Evolutionary conservation across 345 rosid species (phyloP), one percentile per base, ranked within the genome.

Genomic region (Anacardium occidentale): DNA sequence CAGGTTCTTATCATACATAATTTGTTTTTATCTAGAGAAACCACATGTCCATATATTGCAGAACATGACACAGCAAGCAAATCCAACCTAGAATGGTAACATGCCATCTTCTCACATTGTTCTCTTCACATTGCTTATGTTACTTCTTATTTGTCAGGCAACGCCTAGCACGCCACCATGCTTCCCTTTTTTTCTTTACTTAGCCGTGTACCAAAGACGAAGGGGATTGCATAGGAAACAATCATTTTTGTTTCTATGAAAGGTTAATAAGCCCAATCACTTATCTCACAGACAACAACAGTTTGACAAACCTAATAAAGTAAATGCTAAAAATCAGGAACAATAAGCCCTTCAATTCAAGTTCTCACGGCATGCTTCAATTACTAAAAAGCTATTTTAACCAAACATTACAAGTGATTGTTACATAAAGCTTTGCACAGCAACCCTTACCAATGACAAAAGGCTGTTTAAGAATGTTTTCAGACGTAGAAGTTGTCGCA

Each of bases 391-490:
- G 18, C 7, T 20, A 6, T 3, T 11, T 50, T 32, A 47, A 71
- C 47, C 20, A 47, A 20, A 34, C 6, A 50, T 15, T 18, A 21
- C 12, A 10, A 70, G 25, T n/a, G 68, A 37, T 6, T 58, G 3
- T 55, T 66, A 26, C 61, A 25, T 44, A 62, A 52, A 48, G 42
- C 15, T 1, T 20, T n/a, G 32, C 32, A 45, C 20, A 10, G 15
- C 12, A 62, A 66, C 22, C 78, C 91, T 82, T 51, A 92, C 97
- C 98, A 62, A 94, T 94, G 14, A 94, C 91, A 85, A 92, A 94
- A 61, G 98, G 98, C 77, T 94, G 97, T 58, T 85, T 89, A 56
- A 78, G 82, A 80, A 92, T 68, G 62, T 80, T 84, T 15, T 83
- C 86, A 62, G 85, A 70, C 21, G 83, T 78, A 9, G 88, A 86